Evolutionary conservation across 2,329 filamentous ascomycete species (phyloP), one percentile per base, ranked within the genome.

Genomic region (Alternaria sp.): DNA sequence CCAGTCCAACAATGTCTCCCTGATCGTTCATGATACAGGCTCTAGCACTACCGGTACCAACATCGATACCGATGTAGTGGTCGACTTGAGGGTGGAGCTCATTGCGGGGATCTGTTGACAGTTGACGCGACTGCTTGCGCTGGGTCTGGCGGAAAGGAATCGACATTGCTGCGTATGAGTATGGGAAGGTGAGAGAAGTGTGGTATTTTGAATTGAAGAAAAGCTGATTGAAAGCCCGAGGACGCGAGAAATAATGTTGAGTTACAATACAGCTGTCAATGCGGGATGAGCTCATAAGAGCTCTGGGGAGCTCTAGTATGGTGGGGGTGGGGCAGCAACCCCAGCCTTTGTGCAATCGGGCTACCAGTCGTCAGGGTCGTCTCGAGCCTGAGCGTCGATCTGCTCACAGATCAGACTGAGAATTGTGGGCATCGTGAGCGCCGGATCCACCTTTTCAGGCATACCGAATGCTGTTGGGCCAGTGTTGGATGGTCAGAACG

Each of bases 21-120:
- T 91, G 90, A 66, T 90, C 87, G 79, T 98, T 93, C 81, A 99
- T 97, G 77, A 99, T 93, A 81, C 96, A 98, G 58, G 96, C 96
- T 77, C 96, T 89, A 43, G 95, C 96, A 79, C 93, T 97, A 59
- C 96, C 96, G 19, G 96, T 99, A 56, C 96, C 96, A 54, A 99
- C 95, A 83, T 99, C 96, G 72, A 99, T 93, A 65, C 95, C 95
- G 76, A 98, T 89, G 78, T 87, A 90, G 75, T 90, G 87, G 72
- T 88, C 85, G 68, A 85, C 79, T 64, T 87, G 84, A 44, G 86
- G 82, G 57, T 83, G 83, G 56, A 89, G 81, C 70, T 88, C 86
- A 73, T 89, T 87, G 69, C 86, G 84, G 54, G 84, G 82, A 73
- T 84, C 83, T 44, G 82, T 80, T 13, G 81, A 83, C 79, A 84